Evolutionary conservation across 768 basidiomycete genomes (phyloP).

Genomic region (Dacryopinax spathularia): DNA sequence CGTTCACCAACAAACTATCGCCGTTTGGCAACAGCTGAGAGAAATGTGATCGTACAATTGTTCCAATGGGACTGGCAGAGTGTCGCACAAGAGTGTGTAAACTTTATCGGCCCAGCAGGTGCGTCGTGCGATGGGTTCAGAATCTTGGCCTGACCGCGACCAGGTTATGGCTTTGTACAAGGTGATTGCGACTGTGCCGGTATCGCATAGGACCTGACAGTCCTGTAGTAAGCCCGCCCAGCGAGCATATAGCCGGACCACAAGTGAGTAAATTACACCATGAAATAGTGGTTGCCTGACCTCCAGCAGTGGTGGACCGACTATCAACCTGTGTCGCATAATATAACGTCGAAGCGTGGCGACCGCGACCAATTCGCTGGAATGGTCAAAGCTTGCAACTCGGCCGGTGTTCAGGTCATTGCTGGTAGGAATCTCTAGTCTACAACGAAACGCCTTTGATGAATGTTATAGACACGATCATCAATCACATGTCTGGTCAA

Average conservation of each 20-base stretch:
- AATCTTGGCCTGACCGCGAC: not conserved
- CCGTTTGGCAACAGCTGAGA: not conserved
- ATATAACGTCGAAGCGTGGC: constrained; percentile 49
- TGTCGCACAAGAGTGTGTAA: constrained; percentile 47
- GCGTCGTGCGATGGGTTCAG: not conserved
- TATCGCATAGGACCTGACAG: no score
- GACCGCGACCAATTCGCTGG: constrained; percentile 36
- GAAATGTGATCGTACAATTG: constrained; percentile 50
- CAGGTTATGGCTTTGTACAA: constrained; percentile 50
- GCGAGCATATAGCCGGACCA: not conserved
- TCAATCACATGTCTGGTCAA: not conserved
- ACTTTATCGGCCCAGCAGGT: constrained; percentile 53
- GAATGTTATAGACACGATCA: not conserved
- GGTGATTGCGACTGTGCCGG: no score
- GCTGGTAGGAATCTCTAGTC: constrained; percentile 23
- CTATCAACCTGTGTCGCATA: constrained; percentile 57
- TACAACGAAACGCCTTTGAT: not conserved
- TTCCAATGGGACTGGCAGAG: constrained; percentile 54
- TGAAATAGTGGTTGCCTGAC: not conserved
- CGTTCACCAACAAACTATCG: not conserved
- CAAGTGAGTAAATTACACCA: not conserved
- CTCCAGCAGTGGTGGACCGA: constrained; percentile 55
- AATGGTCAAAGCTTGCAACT: constrained; percentile 39
- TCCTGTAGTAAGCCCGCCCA: not conserved
- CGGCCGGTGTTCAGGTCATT: constrained; percentile 44